Conservation (phyloP, 768 basidiomycete species). For the Omphalotus guepiniiformis region DNA sequence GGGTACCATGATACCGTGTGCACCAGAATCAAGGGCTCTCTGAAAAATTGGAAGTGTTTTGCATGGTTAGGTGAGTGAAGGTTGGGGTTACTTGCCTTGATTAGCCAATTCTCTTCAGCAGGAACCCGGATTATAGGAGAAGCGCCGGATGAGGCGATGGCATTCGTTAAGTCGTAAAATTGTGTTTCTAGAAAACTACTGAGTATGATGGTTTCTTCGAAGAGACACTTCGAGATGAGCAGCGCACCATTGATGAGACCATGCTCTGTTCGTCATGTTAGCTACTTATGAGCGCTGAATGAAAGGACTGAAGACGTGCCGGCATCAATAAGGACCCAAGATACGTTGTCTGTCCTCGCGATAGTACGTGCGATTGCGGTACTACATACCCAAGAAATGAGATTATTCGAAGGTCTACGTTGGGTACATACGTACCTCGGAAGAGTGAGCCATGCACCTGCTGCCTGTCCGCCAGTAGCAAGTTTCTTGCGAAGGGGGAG, state of each 20-base stretch:
- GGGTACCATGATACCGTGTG: conserved; percentile 33
- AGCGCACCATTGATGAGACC: conserved; percentile 13
- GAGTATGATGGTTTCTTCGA: not conserved
- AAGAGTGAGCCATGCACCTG: conserved; percentile 20
- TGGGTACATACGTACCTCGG: conserved; percentile 12
- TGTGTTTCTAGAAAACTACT: conserved; percentile 14
- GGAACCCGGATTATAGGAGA: conserved; percentile 47
- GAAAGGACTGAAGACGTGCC: conserved; percentile 8
- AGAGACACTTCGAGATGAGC: not conserved
- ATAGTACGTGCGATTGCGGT: conserved; percentile 19
- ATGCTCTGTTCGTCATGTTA: conserved; percentile 6
- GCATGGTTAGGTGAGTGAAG: not conserved
- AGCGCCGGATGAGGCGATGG: conserved; percentile 32
- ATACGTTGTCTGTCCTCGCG: conserved; percentile 16
- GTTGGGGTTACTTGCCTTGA: conserved; percentile 27
- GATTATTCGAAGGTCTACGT: not conserved
- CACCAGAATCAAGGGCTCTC: conserved; percentile 44
- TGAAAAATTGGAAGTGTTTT: conserved; percentile 3
- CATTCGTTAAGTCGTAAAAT: conserved; percentile 22
- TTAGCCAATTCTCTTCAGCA: conserved; percentile 46
- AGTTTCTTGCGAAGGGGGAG: conserved; percentile 19
- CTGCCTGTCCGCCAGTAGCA: conserved; percentile 13
- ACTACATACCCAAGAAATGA: conserved; percentile 1
- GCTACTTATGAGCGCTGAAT: not conserved
- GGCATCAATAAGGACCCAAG: conserved; percentile 20